phyloP scores from a whole-genome alignment of 1,284 basidiomycete species.

The Ustilago cynodontis region DNA sequence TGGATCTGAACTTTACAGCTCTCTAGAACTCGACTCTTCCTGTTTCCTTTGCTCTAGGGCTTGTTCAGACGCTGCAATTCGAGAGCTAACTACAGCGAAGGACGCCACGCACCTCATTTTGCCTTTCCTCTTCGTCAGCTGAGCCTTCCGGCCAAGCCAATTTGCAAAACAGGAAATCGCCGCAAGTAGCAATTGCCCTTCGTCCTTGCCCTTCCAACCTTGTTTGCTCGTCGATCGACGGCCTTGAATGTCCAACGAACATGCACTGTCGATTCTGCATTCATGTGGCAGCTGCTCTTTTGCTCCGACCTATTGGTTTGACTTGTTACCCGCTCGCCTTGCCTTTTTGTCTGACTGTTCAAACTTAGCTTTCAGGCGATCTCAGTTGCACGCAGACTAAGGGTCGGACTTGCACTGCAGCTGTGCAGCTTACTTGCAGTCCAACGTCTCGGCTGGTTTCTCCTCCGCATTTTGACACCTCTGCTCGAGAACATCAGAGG shows the following conservation, averaged over 20 bases:
- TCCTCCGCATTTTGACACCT: conserved; percentile 13
- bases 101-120: conserved; percentile 17
- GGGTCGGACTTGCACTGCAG: neutral
- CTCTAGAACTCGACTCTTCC: neutral
- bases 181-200: conserved; percentile 6
- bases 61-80: neutral
- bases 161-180: neutral
- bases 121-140: neutral
- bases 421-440: neutral
- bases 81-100: neutral
- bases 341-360: neutral
- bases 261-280: conserved; percentile 1
- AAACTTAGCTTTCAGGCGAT: neutral
- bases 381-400: neutral
- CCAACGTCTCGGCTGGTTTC: conserved; percentile 9
- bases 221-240: neutral
- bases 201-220: neutral
- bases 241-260: neutral
- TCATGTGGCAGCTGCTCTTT: neutral
- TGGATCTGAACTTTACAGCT: conserved; percentile 7
- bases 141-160: neutral
- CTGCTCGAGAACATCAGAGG: neutral
- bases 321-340: neutral
- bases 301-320: neutral
- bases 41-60: neutral